Base-by-base conservation (phyloP, 2,329 filamentous ascomycete species). In the Beauveria sp. region DNA sequence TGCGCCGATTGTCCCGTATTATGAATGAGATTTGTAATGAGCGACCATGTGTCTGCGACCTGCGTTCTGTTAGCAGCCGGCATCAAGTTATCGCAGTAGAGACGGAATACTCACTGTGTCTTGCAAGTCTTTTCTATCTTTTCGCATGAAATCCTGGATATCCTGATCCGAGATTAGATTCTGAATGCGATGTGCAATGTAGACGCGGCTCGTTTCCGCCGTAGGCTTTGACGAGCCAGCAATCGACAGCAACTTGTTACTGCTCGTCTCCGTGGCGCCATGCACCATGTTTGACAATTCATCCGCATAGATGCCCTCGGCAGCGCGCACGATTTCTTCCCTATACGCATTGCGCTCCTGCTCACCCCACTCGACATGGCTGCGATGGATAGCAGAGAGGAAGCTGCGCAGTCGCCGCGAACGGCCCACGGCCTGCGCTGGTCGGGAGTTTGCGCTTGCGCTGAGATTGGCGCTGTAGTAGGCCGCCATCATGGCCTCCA, bases 281-380 rank as follows among this genome's bases (percentile, higher is more conserved):
- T 43, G 22, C 12, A 52, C 46, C 60, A 58, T 50, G 16, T n/a
- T 49, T 5, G 38, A 40, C 14, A 62, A 42, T 16, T 62, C 60
- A 22, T 56, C 60, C 1, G 58, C 58, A 6, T 60, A 60, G 4
- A 60, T 59, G 18, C 22, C 38, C 18, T 63, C 62, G 2, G 62
- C 62, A 5, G 62, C 62, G 9, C 62, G 62, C 9, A 42, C 59
- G 7, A 63, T 52, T 28, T 63, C 61, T 64, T 46, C 64, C 34
- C 34, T 52, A n/a, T 63, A 63, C 7, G 53, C 46, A 6, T 20
- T 45, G 26, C 55, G 59, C 49, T 63, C 65, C 49, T 49, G 52
- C 18, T 49, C 62, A 45, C 58, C 58, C 58, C 58, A 60, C 53
- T 53, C 47, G 5, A 46, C 24, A 14, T 62, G 60, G 46, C 26